A percentile compares a stretch with the other conserved stretches of the same genome.
Conservation (phyloP, 208 protist species). For the Angomonas ambiguus region DNA sequence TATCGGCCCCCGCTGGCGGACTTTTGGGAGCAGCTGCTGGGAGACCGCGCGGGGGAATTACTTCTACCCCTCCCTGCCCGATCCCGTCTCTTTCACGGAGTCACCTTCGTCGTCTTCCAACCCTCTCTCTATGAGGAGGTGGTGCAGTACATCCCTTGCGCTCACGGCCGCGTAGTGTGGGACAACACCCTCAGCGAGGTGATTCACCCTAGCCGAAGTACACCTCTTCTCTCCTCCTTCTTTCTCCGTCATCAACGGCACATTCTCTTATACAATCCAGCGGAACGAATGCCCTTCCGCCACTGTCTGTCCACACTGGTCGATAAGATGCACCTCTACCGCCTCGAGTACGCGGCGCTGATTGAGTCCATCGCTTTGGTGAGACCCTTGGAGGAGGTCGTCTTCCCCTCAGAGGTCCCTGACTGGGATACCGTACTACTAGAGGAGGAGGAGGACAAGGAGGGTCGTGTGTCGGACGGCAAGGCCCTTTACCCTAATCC, state of each 20-base stretch:
- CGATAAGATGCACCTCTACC: conserved; percentile 31
- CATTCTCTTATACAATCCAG: conserved; percentile 52
- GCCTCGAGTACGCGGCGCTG: conserved; percentile 49
- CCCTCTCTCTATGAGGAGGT: conserved; percentile 53
- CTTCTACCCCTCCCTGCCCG: neutral
- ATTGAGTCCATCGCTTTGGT: conserved; percentile 32
- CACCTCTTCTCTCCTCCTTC: conserved; percentile 29
- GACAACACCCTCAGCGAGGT: conserved; percentile 29
- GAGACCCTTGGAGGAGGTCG: conserved; percentile 15
- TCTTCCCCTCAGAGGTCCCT: conserved; percentile 13
- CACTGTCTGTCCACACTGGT: conserved; percentile 28
- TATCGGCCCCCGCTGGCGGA: conserved; percentile 25
- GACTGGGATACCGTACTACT: neutral
- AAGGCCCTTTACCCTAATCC: neutral
- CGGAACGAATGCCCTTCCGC: conserved; percentile 38
- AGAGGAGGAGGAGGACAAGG: neutral
- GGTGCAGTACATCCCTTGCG: conserved; percentile 34
- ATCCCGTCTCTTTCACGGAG: conserved; percentile 10
- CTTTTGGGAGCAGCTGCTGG: conserved; percentile 5
- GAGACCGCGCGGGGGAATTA: neutral
- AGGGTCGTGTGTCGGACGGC: neutral
- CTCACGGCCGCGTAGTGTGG: conserved; percentile 38
- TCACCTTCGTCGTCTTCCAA: conserved; percentile 64
- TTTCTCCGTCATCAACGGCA: conserved; percentile 30
- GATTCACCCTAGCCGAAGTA: conserved; percentile 5